Evolutionary conservation across 768 basidiomycete species (phyloP).

Genomic region (Tylopilus vinaceipallidus): DNA sequence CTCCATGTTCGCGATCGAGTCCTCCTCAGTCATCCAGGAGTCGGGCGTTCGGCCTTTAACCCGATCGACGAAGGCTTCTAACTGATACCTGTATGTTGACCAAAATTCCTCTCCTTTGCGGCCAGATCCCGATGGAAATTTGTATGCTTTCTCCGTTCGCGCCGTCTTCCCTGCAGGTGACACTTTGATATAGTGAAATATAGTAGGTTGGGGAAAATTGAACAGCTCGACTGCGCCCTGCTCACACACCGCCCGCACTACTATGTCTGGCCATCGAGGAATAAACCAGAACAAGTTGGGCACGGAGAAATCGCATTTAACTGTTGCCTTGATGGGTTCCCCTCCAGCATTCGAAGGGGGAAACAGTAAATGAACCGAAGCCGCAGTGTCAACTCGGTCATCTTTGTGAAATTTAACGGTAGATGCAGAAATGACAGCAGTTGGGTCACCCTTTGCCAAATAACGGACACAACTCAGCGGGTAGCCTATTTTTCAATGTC

Average conservation of each 20-base stretch:
- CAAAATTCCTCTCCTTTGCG: conserved; percentile 55
- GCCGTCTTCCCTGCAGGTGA: conserved; percentile 31
- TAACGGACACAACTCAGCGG: conserved; percentile 47
- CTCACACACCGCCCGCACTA: conserved; percentile 42
- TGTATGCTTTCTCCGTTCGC: conserved; percentile 45
- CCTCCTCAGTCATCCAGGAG: conserved; percentile 53
- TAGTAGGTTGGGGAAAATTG: conserved; percentile 44
- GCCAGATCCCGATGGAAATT: conserved; percentile 29
- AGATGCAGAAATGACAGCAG: conserved; percentile 39
- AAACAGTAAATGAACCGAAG: conserved; percentile 40
- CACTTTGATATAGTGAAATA: conserved; percentile 51
- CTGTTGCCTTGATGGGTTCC: conserved; percentile 34
- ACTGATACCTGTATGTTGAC: conserved; percentile 53
- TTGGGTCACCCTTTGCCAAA: conserved; percentile 43
- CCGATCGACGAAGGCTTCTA: conserved; percentile 64
- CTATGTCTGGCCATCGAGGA: conserved; percentile 37
- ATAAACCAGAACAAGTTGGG: conserved; percentile 36
- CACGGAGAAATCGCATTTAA: conserved; percentile 34
- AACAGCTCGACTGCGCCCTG: conserved; percentile 39
- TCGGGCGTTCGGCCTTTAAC: conserved; percentile 50
- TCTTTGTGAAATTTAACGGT: conserved; percentile 29
- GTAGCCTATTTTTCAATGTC: conserved; percentile 39
- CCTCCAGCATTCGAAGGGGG: conserved; percentile 26
- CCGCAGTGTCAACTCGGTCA: conserved; percentile 39
- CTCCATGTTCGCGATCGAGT: conserved; percentile 54